Base-by-base conservation (phyloP, 2,329 filamentous ascomycete species). In the Periconia macrospinosa region DNA sequence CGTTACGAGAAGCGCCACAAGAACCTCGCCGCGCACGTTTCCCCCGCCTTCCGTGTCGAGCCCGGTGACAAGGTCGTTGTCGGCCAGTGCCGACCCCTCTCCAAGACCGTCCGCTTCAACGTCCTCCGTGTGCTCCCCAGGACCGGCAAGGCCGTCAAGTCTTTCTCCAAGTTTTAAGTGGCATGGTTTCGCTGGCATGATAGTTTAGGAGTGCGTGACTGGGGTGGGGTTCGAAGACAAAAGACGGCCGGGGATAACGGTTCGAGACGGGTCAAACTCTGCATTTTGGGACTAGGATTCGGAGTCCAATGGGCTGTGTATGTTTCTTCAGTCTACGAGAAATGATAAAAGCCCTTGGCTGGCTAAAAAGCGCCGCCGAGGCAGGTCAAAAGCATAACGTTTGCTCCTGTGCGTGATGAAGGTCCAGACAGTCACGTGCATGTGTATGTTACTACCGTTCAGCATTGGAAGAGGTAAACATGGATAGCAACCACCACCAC, bases 61-160 rank as follows among this genome's bases (percentile, higher is more conserved):
- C 93, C 97, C 79, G 95, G 94, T 87, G 94, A 99, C 83, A 89
- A 93, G 84, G 95, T 99, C 75, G 96, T 93, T 73, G 93, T 99
- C 81, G 94, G 94, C 83, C 94, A 99, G 86, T 99, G 94, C 91
- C 86, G 94, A 81, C 94, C 94, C 76, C 86, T 99, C 75, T 92
- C 88, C 90, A 99, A 99, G 91, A 99, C 94, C 79, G 95, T 99
- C 90, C 94, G 94, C 78, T 99, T 99, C 91, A 99, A 99, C 85
- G 92, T 97, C 78, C 91, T 99, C 78, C 92, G 94, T 76, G 94
- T 99, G 74, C 90, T 97, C 75, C 93, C 93, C 82, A 88, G 92
- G 83, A 96, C 91, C 74, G 91, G 92, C 83, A 97, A 97, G 89
- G 82, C 86, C 73, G 92, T 97, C 81, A 99, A 99, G 92, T 81